Percentiles rank a stretch among this genome's conserved stretches.
These are phyloP conservation scores for Pseudogymnoascus sp. DNA, from an alignment of 2,329 filamentous ascomycete genomes.

Conservation along the genomic window DNA sequence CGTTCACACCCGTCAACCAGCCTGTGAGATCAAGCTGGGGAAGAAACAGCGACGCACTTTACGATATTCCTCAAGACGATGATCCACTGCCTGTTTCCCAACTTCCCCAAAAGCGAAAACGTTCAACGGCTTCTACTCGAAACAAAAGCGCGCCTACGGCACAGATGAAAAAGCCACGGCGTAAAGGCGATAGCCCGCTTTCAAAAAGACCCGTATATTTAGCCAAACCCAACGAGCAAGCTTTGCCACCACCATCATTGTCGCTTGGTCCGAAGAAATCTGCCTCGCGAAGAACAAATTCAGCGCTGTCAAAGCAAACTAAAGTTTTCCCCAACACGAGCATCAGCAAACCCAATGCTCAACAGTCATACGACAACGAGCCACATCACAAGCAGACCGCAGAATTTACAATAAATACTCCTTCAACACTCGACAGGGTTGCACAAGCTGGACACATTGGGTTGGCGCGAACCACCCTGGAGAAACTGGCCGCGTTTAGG, in stretches of 20 bases:
- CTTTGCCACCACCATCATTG: not conserved
- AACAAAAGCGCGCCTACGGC: not conserved
- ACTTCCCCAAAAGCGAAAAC: slow-evolving; percentile 11
- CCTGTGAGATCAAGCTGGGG: slow-evolving; percentile 13
- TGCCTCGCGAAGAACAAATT: slow-evolving; percentile 6
- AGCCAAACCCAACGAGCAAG: not conserved
- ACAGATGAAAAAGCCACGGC: not conserved
- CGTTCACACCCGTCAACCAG: slow-evolving; percentile 14
- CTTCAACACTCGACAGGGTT: slow-evolving; percentile 18
- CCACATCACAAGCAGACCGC: not conserved
- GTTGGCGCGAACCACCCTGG: slow-evolving; percentile 21
- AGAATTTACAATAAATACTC: slow-evolving; percentile 7
- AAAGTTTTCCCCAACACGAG: slow-evolving; percentile 19
- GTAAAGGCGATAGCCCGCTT: not conserved
- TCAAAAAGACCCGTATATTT: not conserved
- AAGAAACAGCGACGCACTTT: slow-evolving; percentile 13
- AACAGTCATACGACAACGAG: not conserved
- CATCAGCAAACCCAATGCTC: slow-evolving; percentile 21
- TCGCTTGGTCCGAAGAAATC: slow-evolving; percentile 14
- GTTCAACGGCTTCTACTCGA: slow-evolving; percentile 3
- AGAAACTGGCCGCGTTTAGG: slow-evolving; percentile 21
- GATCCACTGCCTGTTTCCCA: not conserved
- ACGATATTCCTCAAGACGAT: slow-evolving; percentile 14
- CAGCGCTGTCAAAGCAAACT: slow-evolving; percentile 11
- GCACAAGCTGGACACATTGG: slow-evolving; percentile 15